Evolutionary conservation across 768 basidiomycete species (phyloP).

Genomic region (Baorangia bicolor): DNA sequence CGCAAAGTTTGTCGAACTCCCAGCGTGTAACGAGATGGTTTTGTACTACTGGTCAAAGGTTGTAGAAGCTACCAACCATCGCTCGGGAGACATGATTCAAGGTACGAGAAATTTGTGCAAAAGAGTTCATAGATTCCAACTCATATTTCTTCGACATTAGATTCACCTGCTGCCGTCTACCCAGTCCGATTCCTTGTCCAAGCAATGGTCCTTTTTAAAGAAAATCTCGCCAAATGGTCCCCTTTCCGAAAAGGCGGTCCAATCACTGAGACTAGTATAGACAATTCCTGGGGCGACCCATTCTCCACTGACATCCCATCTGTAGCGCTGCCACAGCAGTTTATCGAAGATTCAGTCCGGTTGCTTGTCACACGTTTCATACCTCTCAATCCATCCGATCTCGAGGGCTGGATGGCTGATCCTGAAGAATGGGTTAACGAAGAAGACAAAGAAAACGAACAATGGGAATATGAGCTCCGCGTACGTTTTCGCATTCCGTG

Average conservation of each 20-base stretch:
- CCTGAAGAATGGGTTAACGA: conserved; percentile 94
- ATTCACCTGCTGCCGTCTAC: conserved; percentile 61
- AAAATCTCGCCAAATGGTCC: conserved; percentile 77
- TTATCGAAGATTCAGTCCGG: conserved; percentile 71
- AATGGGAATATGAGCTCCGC: conserved; percentile 92
- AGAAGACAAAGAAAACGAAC: conserved; percentile 86
- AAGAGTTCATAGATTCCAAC: neutral
- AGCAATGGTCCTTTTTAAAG: conserved; percentile 84
- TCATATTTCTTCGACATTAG: conserved; percentile 34
- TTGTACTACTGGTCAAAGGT: conserved; percentile 83
- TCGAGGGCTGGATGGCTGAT: conserved; percentile 81
- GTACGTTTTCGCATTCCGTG: conserved; percentile 44
- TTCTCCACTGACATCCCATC: conserved; percentile 12
- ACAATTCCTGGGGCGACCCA: neutral
- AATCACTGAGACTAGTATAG: conserved; percentile 57
- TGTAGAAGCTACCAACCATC: conserved; percentile 58
- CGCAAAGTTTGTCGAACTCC: conserved; percentile 60
- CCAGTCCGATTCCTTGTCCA: conserved; percentile 82
- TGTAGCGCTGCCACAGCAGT: conserved; percentile 61
- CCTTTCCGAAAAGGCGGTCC: conserved; percentile 60
- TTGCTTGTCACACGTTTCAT: conserved; percentile 83
- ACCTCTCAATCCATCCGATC: conserved; percentile 76
- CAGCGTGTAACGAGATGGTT: conserved; percentile 63
- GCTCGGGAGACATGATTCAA: conserved; percentile 49
- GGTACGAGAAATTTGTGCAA: conserved; percentile 40